Conservation (phyloP, 2,329 filamentous ascomycete genomes). For the Aurifilum marmelostoma region DNA sequence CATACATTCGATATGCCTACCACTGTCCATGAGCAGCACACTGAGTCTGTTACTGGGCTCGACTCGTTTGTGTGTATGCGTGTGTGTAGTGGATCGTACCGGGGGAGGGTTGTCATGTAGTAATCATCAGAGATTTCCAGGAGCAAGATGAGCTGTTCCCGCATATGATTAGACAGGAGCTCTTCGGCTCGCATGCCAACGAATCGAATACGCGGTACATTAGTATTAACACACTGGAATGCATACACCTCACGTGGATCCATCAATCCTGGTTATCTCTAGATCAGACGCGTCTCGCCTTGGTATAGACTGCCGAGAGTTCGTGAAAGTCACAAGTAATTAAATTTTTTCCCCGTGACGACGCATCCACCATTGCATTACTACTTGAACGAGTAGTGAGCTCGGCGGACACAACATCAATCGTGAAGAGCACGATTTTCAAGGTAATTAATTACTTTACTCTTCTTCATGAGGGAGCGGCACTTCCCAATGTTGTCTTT, state of each 20-base stretch:
- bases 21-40: neutral
- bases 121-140: neutral
- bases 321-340: neutral
- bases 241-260: neutral
- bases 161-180: too few relatives aligned
- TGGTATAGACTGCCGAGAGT: neutral
- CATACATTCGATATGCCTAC: neutral
- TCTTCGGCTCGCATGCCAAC: neutral
- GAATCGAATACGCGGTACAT: neutral
- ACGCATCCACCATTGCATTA: neutral
- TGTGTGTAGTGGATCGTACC: too few relatives aligned
- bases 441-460: too few relatives aligned
- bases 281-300: too few relatives aligned
- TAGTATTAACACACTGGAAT: neutral
- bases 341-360: neutral
- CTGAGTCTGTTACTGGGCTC: neutral
- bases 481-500: neutral
- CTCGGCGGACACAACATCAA: neutral
- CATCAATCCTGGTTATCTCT: too few relatives aligned
- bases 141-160: too few relatives aligned
- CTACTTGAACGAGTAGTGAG: too few relatives aligned
- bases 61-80: too few relatives aligned
- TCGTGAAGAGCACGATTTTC: neutral
- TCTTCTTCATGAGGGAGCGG: neutral
- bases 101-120: neutral